Conservation (phyloP, 768 basidiomycete genomes). For the Rhodotorula paludigena region DNA sequence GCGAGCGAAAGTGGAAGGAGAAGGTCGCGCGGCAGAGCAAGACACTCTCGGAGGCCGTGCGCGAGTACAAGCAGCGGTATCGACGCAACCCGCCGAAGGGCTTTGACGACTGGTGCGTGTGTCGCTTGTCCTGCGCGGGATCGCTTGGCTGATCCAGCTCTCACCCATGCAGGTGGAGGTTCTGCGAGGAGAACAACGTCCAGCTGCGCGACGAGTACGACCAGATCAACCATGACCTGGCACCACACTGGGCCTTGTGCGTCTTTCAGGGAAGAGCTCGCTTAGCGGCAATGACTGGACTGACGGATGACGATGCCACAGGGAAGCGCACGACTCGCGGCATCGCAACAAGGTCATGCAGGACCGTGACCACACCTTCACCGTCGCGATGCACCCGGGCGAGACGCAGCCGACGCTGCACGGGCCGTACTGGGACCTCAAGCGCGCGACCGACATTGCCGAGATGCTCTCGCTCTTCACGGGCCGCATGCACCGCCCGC, state of each 20-base stretch:
- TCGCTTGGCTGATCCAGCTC: neutral
- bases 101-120: conserved; percentile 77
- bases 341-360: conserved; percentile 41
- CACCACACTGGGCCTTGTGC: conserved; percentile 77
- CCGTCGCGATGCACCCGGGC: conserved; percentile 34
- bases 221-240: conserved; percentile 62
- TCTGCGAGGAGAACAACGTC: conserved; percentile 52
- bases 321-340: conserved; percentile 38
- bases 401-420: conserved; percentile 18
- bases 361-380: conserved; percentile 43
- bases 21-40: conserved; percentile 71
- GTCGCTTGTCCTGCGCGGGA: neutral
- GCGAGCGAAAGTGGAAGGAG: conserved; percentile 63
- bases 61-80: conserved; percentile 75
- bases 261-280: conserved; percentile 24
- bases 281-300: no score
- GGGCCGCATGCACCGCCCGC: conserved; percentile 31
- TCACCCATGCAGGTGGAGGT: conserved; percentile 50
- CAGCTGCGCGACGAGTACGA: conserved; percentile 58
- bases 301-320: no score
- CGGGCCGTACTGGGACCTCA: conserved; percentile 38
- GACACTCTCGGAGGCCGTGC: conserved; percentile 69
- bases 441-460: conserved; percentile 42
- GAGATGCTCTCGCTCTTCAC: conserved; percentile 37
- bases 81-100: conserved; percentile 72